Evolutionary conservation across 352 stramenopile genomes (phyloP).

Genomic region (Detonula confervacea): DNA sequence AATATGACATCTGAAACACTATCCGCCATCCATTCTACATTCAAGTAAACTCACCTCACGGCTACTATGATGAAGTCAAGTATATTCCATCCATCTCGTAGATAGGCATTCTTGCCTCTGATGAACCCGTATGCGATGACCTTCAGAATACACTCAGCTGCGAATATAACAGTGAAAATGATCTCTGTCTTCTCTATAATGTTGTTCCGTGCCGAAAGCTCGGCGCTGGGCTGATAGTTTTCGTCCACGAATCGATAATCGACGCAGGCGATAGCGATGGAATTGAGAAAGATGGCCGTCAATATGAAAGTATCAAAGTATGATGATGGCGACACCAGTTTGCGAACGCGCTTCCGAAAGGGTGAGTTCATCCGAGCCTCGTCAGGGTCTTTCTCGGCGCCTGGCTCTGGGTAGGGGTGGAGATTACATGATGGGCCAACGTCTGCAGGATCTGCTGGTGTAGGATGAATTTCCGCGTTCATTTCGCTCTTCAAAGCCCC

Average conservation of each 20-base stretch:
- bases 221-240: constrained; percentile 48
- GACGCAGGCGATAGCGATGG: constrained; percentile 53
- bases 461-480: constrained; percentile 1
- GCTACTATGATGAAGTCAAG: constrained; percentile 57
- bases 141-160: constrained; percentile 60
- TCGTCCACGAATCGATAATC: constrained; percentile 55
- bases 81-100: constrained; percentile 61
- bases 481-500: neutral
- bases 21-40: neutral
- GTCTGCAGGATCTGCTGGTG: neutral
- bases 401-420: neutral
- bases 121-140: constrained; percentile 54
- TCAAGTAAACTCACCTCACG: constrained; percentile 21
- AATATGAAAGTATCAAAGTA: constrained; percentile 66
- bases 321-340: constrained; percentile 38
- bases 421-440: neutral
- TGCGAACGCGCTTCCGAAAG: constrained; percentile 17
- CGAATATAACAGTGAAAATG: constrained; percentile 61
- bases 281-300: constrained; percentile 54
- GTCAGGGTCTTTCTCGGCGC: neutral
- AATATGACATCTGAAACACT: neutral
- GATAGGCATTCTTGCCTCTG: constrained; percentile 46
- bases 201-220: constrained; percentile 47
- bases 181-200: constrained; percentile 52
- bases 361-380: constrained; percentile 8